Conservation (phyloP, 345 rosid species). For the Mangifera indica region DNA sequence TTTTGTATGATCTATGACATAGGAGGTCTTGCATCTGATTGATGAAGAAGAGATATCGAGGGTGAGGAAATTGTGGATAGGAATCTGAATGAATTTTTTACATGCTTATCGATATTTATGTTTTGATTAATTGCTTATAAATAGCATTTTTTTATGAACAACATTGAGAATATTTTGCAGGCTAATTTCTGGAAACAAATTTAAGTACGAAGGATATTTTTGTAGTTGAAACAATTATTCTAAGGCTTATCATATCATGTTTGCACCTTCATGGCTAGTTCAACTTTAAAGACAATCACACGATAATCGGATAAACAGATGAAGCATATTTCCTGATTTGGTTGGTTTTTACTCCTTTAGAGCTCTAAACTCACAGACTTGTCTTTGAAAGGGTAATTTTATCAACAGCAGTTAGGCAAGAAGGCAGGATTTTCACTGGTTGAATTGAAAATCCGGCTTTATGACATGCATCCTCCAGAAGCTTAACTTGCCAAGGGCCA, state of each 20-base stretch:
- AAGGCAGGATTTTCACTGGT: conserved; percentile 57
- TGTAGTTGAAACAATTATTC: background rate
- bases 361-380: background rate
- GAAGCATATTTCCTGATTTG: background rate
- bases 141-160: background rate
- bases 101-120: background rate
- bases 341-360: background rate
- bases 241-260: background rate
- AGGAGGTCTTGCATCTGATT: background rate
- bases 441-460: conserved; percentile 64
- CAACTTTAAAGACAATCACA: background rate
- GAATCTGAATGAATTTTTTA: background rate
- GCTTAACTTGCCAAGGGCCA: conserved; percentile 59
- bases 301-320: background rate
- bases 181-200: background rate
- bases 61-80: background rate
- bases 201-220: background rate
- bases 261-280: background rate
- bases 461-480: conserved; percentile 65
- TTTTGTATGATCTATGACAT: background rate
- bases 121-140: background rate
- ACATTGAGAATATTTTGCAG: background rate
- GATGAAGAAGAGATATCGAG: background rate
- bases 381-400: conserved; percentile 30
- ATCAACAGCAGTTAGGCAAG: conserved; percentile 49